These are phyloP conservation scores for Amaranthus tricolor DNA, from an alignment of 179 eudicot genomes.

Conservation along the genomic window DNA sequence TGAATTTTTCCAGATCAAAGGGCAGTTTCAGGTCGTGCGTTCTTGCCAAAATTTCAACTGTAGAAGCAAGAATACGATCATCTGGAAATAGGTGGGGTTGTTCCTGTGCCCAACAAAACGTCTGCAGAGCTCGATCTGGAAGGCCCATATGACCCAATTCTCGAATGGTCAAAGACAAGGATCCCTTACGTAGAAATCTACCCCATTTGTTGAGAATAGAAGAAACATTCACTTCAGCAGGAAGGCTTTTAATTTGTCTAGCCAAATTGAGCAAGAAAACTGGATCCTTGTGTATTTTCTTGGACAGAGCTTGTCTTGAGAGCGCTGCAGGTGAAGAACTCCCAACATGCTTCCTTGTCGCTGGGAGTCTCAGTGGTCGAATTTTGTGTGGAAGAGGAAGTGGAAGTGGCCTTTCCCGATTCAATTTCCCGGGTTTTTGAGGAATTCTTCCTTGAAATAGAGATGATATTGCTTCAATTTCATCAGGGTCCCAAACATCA, in stretches of 20 bases:
- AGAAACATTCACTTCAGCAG: constrained; percentile 54
- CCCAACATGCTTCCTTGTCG: constrained; percentile 40
- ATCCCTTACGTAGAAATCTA: constrained; percentile 69
- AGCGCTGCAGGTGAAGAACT: constrained; percentile 22
- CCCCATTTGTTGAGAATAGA: constrained; percentile 56
- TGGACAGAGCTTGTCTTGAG: constrained; percentile 44
- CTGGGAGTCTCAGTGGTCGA: constrained; percentile 77
- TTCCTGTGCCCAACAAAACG: constrained; percentile 78
- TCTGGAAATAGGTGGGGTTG: constrained; percentile 86
- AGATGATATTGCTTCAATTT: constrained; percentile 86
- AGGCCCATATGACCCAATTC: constrained; percentile 92
- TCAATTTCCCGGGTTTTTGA: constrained; percentile 76
- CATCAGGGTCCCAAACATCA: constrained; percentile 65
- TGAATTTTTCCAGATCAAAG: constrained; percentile 47
- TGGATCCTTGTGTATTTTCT: constrained; percentile 67
- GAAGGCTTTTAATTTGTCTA: constrained; percentile 63
- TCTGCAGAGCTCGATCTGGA: constrained; percentile 72
- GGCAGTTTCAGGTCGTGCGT: constrained; percentile 58
- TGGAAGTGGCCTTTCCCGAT: constrained; percentile 75
- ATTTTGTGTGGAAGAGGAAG: constrained; percentile 77
- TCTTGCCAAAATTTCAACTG: constrained; percentile 81
- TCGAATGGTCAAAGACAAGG: constrained; percentile 77
- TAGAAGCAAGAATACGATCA: constrained; percentile 74
- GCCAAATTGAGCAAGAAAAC: constrained; percentile 66
- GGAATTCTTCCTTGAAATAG: constrained; percentile 84